Evolutionary conservation across 768 basidiomycete genomes (phyloP).

Genomic region (Tricholoma hemisulphureum): DNA sequence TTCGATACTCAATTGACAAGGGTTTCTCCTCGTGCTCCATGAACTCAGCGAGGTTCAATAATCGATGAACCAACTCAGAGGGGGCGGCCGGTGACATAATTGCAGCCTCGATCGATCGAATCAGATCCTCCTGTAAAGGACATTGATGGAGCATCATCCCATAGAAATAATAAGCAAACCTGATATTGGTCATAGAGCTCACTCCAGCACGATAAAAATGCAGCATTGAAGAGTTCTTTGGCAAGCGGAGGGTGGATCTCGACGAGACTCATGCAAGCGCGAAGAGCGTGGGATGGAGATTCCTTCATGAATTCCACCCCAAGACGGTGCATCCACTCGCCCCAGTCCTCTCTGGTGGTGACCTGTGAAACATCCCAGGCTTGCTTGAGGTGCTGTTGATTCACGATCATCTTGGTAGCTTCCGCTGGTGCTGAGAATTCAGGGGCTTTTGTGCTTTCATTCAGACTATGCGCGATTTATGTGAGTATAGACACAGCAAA

Average conservation of each 20-base stretch:
- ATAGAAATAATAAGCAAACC: conserved; percentile 42
- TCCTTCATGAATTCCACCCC: conserved; percentile 97
- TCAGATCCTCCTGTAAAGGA: conserved; percentile 79
- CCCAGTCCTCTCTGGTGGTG: conserved; percentile 83
- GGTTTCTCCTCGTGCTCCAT: conserved; percentile 99
- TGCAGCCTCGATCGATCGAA: conserved; percentile 83
- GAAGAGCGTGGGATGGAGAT: conserved; percentile 95
- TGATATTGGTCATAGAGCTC: conserved; percentile 97
- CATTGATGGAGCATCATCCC: neutral
- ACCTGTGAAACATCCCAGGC: conserved; percentile 90
- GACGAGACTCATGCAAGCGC: conserved; percentile 92
- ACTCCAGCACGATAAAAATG: conserved; percentile 96
- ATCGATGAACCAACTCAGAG: conserved; percentile 86
- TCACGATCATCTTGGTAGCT: conserved; percentile 85
- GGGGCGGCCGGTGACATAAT: conserved; percentile 77
- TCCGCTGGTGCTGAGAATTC: conserved; percentile 85
- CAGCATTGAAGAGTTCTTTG: conserved; percentile 95
- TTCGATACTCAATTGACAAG: conserved; percentile 89
- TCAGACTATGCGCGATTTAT: conserved; percentile 39
- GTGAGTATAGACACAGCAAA: neutral
- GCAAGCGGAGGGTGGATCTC: conserved; percentile 90
- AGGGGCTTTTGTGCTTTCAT: conserved; percentile 58
- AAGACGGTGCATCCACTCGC: conserved; percentile 91
- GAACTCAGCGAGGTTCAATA: conserved; percentile 94
- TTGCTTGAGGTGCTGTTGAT: conserved; percentile 95